A percentile compares a stretch with the other conserved stretches of the same genome.
phyloP scores from a whole-genome alignment of 805 yeast species.

The Debaryomyces hansenii region DNA sequence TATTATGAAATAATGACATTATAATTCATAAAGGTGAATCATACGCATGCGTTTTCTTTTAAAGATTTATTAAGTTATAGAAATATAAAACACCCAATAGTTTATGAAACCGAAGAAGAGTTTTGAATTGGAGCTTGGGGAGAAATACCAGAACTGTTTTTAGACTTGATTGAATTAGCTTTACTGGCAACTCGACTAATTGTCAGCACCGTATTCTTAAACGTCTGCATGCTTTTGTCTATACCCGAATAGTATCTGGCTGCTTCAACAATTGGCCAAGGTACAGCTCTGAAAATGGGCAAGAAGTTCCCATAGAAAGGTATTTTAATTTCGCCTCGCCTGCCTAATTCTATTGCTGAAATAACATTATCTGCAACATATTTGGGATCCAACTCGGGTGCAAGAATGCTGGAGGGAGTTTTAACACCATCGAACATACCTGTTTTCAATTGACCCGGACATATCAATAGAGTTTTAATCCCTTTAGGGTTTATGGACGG shows the following conservation, averaged over 20 bases:
- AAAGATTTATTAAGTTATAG: too few relatives aligned
- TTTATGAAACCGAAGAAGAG: too few relatives aligned
- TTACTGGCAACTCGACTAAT: constrained; percentile 12
- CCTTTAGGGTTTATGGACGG: constrained; percentile 47
- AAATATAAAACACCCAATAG: too few relatives aligned
- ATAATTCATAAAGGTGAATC: too few relatives aligned
- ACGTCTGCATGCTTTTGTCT: constrained; percentile 50
- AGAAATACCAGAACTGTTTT: not conserved
- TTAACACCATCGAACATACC: constrained; percentile 67
- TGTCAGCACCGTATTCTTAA: constrained; percentile 11
- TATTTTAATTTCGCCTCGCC: constrained; percentile 64
- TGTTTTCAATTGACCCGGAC: constrained; percentile 87
- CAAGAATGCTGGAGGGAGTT: constrained; percentile 74
- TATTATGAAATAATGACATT: not conserved
- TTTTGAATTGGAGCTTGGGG: not conserved
- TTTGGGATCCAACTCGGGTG: constrained; percentile 77
- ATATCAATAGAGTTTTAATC: constrained; percentile 70
- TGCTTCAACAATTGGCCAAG: constrained; percentile 65
- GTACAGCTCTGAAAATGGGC: constrained; percentile 69
- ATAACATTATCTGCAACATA: constrained; percentile 63
- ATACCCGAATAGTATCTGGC: constrained; percentile 64
- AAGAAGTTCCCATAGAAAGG: constrained; percentile 78
- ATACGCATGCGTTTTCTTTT: too few relatives aligned
- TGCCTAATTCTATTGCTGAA: constrained; percentile 56
- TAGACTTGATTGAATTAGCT: constrained; percentile 9